Evolutionary conservation across 495 filamentous ascomycete genomes (phyloP).

Genomic region (Hyaloscypha variabilis): DNA sequence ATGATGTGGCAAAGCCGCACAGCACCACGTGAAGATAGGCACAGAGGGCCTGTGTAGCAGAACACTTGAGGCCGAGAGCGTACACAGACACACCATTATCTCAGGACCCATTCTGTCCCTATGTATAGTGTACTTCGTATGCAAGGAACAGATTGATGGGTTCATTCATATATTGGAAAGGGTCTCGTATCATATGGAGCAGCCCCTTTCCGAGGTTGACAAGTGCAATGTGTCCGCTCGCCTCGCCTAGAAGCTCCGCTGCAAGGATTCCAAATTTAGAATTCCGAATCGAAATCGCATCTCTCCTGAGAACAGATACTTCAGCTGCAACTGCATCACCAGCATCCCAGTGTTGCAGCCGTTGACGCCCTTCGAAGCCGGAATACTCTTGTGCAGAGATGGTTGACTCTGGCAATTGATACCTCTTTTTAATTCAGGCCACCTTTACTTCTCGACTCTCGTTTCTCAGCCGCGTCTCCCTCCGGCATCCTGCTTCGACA

Average conservation of each 20-base stretch:
- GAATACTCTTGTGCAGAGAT: slow-evolving; percentile 27
- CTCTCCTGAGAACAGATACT: background rate
- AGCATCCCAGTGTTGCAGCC: slow-evolving; percentile 13
- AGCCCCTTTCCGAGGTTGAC: background rate
- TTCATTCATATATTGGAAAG: background rate
- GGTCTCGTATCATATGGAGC: background rate
- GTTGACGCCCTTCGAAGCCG: slow-evolving; percentile 13
- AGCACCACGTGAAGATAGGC: background rate
- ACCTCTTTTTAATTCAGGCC: slow-evolving; percentile 30
- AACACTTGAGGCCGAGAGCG: background rate
- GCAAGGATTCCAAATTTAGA: slow-evolving; percentile 6
- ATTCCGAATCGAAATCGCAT: background rate
- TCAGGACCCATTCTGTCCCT: background rate
- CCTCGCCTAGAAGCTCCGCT: background rate
- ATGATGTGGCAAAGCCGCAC: slow-evolving; percentile 3
- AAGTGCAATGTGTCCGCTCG: background rate
- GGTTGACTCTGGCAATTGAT: slow-evolving; percentile 29
- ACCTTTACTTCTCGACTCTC: slow-evolving; percentile 26
- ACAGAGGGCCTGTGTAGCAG: background rate
- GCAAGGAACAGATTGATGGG: background rate
- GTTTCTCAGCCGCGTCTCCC: slow-evolving; percentile 20
- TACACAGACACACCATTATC: background rate
- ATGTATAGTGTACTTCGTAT: background rate
- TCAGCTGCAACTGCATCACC: slow-evolving; percentile 13
- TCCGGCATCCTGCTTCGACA: background rate